Base-by-base conservation (phyloP, 352 stramenopile genomes). In the Globisporangium paddicum region DNA sequence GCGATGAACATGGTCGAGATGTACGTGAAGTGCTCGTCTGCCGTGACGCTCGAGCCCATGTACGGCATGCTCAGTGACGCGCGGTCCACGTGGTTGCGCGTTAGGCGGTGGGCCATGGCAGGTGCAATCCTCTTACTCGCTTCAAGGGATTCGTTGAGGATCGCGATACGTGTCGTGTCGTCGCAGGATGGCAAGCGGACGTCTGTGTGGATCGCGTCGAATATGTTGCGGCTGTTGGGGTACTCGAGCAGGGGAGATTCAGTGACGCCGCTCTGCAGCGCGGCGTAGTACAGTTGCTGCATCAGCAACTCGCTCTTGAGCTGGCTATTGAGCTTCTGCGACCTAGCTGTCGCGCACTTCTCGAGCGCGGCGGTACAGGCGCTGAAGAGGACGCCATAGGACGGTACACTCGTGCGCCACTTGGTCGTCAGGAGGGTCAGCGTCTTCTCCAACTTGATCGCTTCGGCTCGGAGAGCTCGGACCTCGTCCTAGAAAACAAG, bases 1-100 rank as follows among this genome's bases (percentile, higher is more conserved):
- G 48, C 48, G 26, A 54, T 32, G 8, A 54, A 54, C 16, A 40
- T 19, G 1, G 48, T 54, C 18, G 48, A 54, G n/a, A 54, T 30
- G n/a, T 42, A 54, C 48, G 48, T 54, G 48, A 54, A 54, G 19
- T 11, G 6, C 9, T 38, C 26, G 48, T 54, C 26, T 1, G 26
- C 26, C 19, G 28, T 41, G 19, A 54, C 30, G 18, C 48, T 54
- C 28, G 48, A 54, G 18, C 19, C 18, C 48, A 41, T 42, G 48
- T 18, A 54, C n/a, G 48, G 48, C n/a, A 54, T 18, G 32, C 28
- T 41, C 30, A 54, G 28, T n/a, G 26, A 42, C 7, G 48, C 18
- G 30, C 48, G 30, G 19, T 41, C 26, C 26, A 42, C 26, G 48
- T 54, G 26, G n/a, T 42, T 38, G 7, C n/a, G 16, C 18, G 48